A percentile compares a stretch with the other conserved stretches of the same genome.
Evolutionary conservation across 257 asterid genomes (phyloP).

Genomic region (Ballota nigra): DNA sequence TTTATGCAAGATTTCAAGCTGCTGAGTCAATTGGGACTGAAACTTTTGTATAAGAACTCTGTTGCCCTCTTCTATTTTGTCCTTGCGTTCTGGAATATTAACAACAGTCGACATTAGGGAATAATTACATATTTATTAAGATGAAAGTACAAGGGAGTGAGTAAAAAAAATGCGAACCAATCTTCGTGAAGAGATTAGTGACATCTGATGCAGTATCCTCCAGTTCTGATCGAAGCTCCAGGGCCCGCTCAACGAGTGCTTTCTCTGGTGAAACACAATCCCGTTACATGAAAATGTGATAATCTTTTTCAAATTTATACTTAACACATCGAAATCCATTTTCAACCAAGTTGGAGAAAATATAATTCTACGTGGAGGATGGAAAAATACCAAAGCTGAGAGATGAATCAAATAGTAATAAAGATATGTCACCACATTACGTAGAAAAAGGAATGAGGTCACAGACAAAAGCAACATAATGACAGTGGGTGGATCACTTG

Average conservation of each 20-base stretch:
- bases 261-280: slow-evolving; percentile 57
- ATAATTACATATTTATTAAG: background rate
- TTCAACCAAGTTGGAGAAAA: slow-evolving; percentile 11
- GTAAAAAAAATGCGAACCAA: slow-evolving; percentile 57
- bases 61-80: slow-evolving; percentile 87
- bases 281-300: slow-evolving; percentile 9
- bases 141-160: background rate
- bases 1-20: slow-evolving; percentile 82
- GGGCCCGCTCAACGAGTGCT: slow-evolving; percentile 84
- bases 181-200: slow-evolving; percentile 81
- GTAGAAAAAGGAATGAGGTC: too few species aligned
- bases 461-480: background rate
- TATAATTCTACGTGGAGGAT: background rate
- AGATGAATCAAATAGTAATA: slow-evolving; percentile 3
- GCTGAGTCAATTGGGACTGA: slow-evolving; percentile 81
- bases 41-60: slow-evolving; percentile 72
- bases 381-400: background rate
- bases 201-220: slow-evolving; percentile 90
- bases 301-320: background rate
- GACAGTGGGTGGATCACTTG: background rate
- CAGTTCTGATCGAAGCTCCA: slow-evolving; percentile 86
- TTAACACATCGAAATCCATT: background rate
- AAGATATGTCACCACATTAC: background rate
- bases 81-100: slow-evolving; percentile 76
- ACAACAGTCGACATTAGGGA: slow-evolving; percentile 11